A percentile compares a stretch with the other conserved stretches of the same genome.
phyloP scores from a whole-genome alignment of 495 filamentous ascomycete genomes.

The Aspergillus baeticus region DNA sequence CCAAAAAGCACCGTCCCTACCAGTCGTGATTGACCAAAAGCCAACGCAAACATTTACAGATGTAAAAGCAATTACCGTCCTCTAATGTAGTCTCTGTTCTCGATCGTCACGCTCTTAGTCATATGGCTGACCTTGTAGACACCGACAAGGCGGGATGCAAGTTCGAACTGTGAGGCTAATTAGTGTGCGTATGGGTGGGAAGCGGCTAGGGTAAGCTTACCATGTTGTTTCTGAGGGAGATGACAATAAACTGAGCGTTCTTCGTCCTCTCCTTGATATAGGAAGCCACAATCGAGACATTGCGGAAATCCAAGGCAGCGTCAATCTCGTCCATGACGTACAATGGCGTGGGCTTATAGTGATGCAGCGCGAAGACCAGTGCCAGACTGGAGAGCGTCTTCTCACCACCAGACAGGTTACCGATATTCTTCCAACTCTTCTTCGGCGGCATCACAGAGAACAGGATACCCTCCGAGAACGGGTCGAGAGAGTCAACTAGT shows the following conservation, averaged over 20 bases:
- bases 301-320: conserved; percentile 94
- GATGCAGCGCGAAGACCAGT: conserved; percentile 94
- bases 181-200: conserved; percentile 1
- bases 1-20: conserved; percentile 8
- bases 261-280: conserved; percentile 99
- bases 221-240: conserved; percentile 98
- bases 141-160: conserved; percentile 87
- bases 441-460: conserved; percentile 99
- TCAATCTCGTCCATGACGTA: conserved; percentile 99
- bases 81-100: conserved; percentile 80
- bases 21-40: conserved; percentile 1
- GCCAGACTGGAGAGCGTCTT: conserved; percentile 95
- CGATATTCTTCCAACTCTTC: conserved; percentile 99
- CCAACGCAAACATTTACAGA: conserved; percentile 9
- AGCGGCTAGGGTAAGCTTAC: conserved; percentile 27
- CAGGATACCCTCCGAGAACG: conserved; percentile 93
- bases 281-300: conserved; percentile 95
- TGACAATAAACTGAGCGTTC: conserved; percentile 99
- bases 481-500: conserved; percentile 91
- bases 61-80: conserved; percentile 31
- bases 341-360: conserved; percentile 95
- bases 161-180: conserved; percentile 63
- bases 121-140: conserved; percentile 99
- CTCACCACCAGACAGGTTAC: conserved; percentile 90
- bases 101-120: conserved; percentile 96